Evolutionary conservation across 192 early-diverging fungal species (phyloP).

Genomic region (Funneliformis mosseae): DNA sequence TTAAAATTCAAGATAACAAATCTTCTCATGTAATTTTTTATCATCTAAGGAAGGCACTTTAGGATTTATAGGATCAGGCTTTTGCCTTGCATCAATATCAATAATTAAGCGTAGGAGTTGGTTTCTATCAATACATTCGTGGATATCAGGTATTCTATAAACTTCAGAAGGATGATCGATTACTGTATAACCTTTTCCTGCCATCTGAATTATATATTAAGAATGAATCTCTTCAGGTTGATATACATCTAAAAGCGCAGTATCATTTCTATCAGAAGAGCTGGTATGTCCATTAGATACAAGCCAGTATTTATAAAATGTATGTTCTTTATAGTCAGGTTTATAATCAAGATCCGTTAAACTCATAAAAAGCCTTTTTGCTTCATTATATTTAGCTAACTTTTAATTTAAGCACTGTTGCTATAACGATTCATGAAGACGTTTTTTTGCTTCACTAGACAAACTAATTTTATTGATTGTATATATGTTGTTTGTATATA

Average conservation of each 20-base stretch:
- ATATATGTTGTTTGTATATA: no score
- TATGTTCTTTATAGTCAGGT: conserved; percentile 24
- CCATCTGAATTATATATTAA: conserved; percentile 26
- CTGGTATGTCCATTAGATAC: not conserved
- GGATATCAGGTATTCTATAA: no score
- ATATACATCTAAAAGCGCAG: conserved; percentile 23
- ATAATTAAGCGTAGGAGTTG: no score
- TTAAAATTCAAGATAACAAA: not conserved
- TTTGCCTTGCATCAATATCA: no score
- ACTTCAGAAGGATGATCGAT: conserved; percentile 27
- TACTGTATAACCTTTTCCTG: conserved; percentile 17
- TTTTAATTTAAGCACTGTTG: conserved; percentile 19
- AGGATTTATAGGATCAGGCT: conserved; percentile 28
- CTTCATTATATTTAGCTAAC: conserved; percentile 10
- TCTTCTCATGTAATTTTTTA: not conserved
- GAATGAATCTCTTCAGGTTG: conserved; percentile 20
- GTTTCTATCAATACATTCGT: no score
- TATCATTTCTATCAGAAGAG: conserved; percentile 17
- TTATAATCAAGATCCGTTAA: no score
- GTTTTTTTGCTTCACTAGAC: conserved; percentile 24
- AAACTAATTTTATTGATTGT: conserved; percentile 9
- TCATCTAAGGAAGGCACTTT: conserved; percentile 25
- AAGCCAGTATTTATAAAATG: conserved; percentile 26
- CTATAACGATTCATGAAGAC: not conserved
- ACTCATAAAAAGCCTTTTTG: conserved; percentile 8